A percentile compares a stretch with the other conserved stretches of the same genome.
Evolutionary conservation across 768 basidiomycete species (phyloP).

Genomic region (Rhizopogon vesiculosus): DNA sequence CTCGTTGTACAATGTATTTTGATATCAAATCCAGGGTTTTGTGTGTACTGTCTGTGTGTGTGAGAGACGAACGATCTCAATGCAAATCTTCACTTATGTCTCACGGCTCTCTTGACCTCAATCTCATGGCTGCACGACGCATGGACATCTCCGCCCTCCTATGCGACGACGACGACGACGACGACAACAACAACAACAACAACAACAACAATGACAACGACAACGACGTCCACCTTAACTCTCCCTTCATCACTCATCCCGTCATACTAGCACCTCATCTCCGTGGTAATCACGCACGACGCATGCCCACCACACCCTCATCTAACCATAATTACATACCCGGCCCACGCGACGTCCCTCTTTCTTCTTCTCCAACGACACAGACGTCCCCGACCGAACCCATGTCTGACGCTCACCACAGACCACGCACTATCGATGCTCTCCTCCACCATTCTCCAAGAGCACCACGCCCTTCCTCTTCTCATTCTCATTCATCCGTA

Average conservation of each 20-base stretch:
- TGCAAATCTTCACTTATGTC: not conserved
- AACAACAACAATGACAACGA: slow-evolving; percentile 7
- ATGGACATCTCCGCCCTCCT: slow-evolving; percentile 76
- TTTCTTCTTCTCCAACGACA: not conserved
- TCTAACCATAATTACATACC: not conserved
- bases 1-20: slow-evolving; percentile 66
- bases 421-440: slow-evolving; percentile 15
- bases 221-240: not conserved
- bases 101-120: not conserved
- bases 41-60: too few species aligned
- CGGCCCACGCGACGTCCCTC: not conserved
- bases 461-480: slow-evolving; percentile 10
- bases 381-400: slow-evolving; percentile 1
- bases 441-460: slow-evolving; percentile 13
- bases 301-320: not conserved
- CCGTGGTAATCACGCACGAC: slow-evolving; percentile 10
- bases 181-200: slow-evolving; percentile 9
- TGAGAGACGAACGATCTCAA: too few species aligned
- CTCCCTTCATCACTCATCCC: slow-evolving; percentile 12
- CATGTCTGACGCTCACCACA: not conserved
- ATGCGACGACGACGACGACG: slow-evolving; percentile 42
- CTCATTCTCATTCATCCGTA: slow-evolving; percentile 15
- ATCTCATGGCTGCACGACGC: slow-evolving; percentile 56
- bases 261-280: slow-evolving; percentile 31
- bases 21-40: not conserved